Percentiles rank a stretch among this genome's conserved stretches.
phyloP scores from a whole-genome alignment of 208 protist genomes.

The Trypanosoma rangeli region DNA sequence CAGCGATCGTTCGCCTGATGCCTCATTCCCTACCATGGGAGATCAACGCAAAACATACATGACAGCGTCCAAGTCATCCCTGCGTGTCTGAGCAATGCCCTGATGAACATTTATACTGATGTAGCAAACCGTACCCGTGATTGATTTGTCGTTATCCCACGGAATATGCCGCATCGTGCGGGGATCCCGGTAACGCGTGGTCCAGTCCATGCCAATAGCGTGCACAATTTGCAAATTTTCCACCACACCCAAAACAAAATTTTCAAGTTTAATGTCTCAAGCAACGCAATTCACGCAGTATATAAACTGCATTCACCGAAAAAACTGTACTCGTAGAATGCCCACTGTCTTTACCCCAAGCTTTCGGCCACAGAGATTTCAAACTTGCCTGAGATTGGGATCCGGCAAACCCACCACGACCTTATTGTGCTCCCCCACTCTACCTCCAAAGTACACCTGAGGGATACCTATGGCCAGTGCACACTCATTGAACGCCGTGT shows the following conservation, averaged over 20 bases:
- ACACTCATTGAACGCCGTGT: slow-evolving; percentile 67
- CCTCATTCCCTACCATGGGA: slow-evolving; percentile 96
- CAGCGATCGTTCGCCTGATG: slow-evolving; percentile 2
- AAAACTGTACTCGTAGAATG: slow-evolving; percentile 95
- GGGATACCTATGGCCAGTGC: slow-evolving; percentile 93
- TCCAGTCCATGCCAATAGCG: slow-evolving; percentile 81
- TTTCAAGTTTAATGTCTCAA: slow-evolving; percentile 91
- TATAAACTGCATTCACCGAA: slow-evolving; percentile 93
- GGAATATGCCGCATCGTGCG: slow-evolving; percentile 66
- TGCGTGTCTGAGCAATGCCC: slow-evolving; percentile 93
- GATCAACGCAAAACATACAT: slow-evolving; percentile 94
- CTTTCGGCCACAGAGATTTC: slow-evolving; percentile 87
- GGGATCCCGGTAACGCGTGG: slow-evolving; percentile 73
- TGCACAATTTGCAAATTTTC: slow-evolving; percentile 64
- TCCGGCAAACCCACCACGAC: slow-evolving; percentile 99
- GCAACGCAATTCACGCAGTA: slow-evolving; percentile 87
- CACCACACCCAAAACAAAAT: slow-evolving; percentile 83
- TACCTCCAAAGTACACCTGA: slow-evolving; percentile 93
- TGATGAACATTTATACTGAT: slow-evolving; percentile 97
- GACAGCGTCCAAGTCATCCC: slow-evolving; percentile 86
- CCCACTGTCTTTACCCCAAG: slow-evolving; percentile 95
- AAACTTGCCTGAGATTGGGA: slow-evolving; percentile 98
- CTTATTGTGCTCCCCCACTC: slow-evolving; percentile 97
- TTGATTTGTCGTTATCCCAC: slow-evolving; percentile 59
- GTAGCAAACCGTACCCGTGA: slow-evolving; percentile 85